Evolutionary conservation across 148 eudicot species (phyloP).

Genomic region (Chenopodium berlandieri): DNA sequence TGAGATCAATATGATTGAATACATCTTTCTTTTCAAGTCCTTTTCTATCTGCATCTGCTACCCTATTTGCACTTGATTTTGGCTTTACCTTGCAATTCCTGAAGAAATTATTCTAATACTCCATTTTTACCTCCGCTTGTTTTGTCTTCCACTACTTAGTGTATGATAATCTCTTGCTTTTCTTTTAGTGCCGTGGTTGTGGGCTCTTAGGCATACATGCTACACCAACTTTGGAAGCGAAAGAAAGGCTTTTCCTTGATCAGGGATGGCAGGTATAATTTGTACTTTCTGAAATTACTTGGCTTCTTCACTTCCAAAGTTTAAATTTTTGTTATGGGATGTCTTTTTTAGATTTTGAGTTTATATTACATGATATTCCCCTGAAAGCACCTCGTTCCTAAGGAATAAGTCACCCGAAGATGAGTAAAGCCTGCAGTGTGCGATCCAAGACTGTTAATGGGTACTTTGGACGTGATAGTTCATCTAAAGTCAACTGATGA

Average conservation of each 20-base stretch:
- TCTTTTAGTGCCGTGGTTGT: constrained; percentile 88
- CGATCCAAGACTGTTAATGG: too few species aligned
- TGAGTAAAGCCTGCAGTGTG: too few species aligned
- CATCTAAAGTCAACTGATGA: neutral
- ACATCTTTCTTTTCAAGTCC: neutral
- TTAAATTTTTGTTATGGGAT: neutral
- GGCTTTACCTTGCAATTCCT: neutral
- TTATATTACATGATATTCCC: neutral
- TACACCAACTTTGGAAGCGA: constrained; percentile 90
- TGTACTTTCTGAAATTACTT: neutral
- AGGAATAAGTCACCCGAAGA: too few species aligned
- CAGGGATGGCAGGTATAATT: constrained; percentile 96
- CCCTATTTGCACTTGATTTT: neutral
- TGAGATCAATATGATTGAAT: neutral
- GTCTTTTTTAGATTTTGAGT: neutral
- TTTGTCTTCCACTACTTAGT: neutral
- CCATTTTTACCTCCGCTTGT: neutral
- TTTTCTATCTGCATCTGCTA: neutral
- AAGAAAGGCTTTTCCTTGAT: constrained; percentile 83
- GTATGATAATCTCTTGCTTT: neutral
- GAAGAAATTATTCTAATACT: neutral
- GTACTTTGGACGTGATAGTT: too few species aligned
- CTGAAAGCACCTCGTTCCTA: neutral
- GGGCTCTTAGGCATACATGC: constrained; percentile 80
- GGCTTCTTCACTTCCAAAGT: neutral